Evolutionary conservation across 2,329 filamentous ascomycete genomes (phyloP).

Genomic region (Xylaria sp.): DNA sequence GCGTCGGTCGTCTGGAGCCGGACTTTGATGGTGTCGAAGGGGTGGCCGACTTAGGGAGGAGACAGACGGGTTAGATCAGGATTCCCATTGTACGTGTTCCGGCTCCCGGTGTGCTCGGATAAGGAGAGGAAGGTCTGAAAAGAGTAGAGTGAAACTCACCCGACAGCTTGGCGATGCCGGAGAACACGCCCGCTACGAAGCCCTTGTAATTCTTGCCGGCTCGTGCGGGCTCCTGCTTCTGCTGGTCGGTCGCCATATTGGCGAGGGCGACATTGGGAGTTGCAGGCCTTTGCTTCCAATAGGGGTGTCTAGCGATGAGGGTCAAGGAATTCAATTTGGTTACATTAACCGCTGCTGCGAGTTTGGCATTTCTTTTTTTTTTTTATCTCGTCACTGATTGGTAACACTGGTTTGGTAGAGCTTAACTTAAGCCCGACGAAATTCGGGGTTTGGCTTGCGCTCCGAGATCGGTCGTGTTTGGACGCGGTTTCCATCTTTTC

Average conservation of each 20-base stretch:
- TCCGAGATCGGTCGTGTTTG: conserved; percentile 12
- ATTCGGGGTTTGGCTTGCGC: not conserved
- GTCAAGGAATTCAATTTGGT: not conserved
- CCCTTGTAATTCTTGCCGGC: conserved; percentile 78
- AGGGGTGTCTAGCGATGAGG: too few species aligned
- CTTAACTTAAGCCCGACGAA: conserved; percentile 11
- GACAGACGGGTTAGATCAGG: conserved; percentile 6
- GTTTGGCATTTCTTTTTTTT: not conserved
- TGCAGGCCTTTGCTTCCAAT: conserved; percentile 1
- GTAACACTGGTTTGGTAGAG: not conserved
- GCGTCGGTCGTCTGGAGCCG: conserved; percentile 86
- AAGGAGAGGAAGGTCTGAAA: not conserved
- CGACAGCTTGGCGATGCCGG: conserved; percentile 87
- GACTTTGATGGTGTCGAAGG: conserved; percentile 97
- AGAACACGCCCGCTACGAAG: conserved; percentile 97
- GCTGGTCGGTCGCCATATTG: conserved; percentile 45
- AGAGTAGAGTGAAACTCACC: conserved; percentile 65
- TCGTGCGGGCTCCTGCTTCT: conserved; percentile 50
- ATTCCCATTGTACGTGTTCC: too few species aligned
- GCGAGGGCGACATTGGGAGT: conserved; percentile 37
- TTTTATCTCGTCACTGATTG: not conserved
- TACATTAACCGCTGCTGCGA: too few species aligned
- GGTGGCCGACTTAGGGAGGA: conserved; percentile 65
- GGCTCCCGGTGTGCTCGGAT: too few species aligned
- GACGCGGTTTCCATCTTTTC: not conserved